These are phyloP conservation scores for Euptelea pleiosperma DNA, from an alignment of 164 flowering plant species.

Conservation along the genomic window DNA sequence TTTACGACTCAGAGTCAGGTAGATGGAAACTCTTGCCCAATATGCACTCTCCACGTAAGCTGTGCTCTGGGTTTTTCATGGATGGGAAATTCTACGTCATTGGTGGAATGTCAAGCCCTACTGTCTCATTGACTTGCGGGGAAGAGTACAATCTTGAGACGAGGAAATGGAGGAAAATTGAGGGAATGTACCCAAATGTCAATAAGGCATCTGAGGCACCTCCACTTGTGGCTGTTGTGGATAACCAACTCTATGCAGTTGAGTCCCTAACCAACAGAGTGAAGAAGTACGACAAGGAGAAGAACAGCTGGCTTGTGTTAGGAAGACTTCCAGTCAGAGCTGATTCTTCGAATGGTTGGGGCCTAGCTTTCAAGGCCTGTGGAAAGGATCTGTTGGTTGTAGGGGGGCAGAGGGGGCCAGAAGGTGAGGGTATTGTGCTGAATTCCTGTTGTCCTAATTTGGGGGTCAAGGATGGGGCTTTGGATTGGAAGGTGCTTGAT, in stretches of 20 bases:
- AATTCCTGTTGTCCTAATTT: constrained; percentile 57
- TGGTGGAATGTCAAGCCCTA: constrained; percentile 54
- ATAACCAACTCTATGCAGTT: constrained; percentile 57
- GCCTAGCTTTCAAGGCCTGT: constrained; percentile 68
- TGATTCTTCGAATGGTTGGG: constrained; percentile 69
- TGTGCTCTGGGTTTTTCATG: constrained; percentile 74
- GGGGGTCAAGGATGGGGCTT: constrained; percentile 33
- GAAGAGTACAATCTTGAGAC: constrained; percentile 58
- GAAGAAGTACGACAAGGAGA: constrained; percentile 50
- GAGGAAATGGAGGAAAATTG: constrained; percentile 55
- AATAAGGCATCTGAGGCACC: constrained; percentile 64
- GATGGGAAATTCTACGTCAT: constrained; percentile 61
- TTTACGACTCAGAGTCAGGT: constrained; percentile 51
- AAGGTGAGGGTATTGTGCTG: constrained; percentile 56
- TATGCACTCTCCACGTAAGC: constrained; percentile 57
- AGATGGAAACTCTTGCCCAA: constrained; percentile 53
- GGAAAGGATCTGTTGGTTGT: constrained; percentile 54
- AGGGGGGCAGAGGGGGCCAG: constrained; percentile 62
- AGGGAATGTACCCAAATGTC: constrained; percentile 57
- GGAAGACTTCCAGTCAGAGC: constrained; percentile 66
- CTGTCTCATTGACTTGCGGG: constrained; percentile 50
- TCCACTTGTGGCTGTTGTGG: constrained; percentile 72
- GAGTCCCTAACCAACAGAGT: constrained; percentile 55
- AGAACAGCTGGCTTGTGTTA: constrained; percentile 50
- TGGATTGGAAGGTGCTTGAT: constrained; percentile 58